Conservation (phyloP, 129 eudicot genomes). For the Logfia minima region DNA sequence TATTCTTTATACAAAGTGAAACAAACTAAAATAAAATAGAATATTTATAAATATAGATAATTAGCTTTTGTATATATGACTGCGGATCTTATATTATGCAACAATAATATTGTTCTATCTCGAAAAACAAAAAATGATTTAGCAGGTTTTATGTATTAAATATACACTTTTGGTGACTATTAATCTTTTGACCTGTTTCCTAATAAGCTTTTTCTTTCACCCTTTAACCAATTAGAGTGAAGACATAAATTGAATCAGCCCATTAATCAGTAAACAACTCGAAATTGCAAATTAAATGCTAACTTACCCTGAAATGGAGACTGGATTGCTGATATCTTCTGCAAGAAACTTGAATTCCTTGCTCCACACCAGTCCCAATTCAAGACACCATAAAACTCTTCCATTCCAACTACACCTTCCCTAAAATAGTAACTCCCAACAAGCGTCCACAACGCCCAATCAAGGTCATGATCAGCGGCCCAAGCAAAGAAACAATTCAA, state of each 20-base stretch:
- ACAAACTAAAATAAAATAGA: too few relatives aligned
- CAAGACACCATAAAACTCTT: slow-evolving; percentile 51
- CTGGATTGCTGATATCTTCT: slow-evolving; percentile 67
- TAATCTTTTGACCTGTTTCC: background rate
- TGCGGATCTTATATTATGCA: background rate
- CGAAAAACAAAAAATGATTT: background rate
- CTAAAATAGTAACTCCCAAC: slow-evolving; percentile 79
- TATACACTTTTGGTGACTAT: too few relatives aligned
- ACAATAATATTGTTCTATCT: too few relatives aligned
- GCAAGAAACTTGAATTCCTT: slow-evolving; percentile 66
- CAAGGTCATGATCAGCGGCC: slow-evolving; percentile 74
- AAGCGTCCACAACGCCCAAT: slow-evolving; percentile 89
- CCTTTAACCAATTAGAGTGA: background rate
- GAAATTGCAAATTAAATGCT: background rate
- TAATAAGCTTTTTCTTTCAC: background rate
- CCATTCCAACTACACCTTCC: slow-evolving; percentile 72
- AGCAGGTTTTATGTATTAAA: too few relatives aligned
- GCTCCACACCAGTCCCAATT: slow-evolving; percentile 60
- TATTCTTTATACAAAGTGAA: too few relatives aligned
- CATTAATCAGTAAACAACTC: background rate
- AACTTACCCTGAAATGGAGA: slow-evolving; percentile 70
- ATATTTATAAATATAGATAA: too few relatives aligned
- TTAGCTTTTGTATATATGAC: background rate
- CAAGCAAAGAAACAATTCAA: slow-evolving; percentile 72
- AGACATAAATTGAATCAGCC: background rate